These are phyloP conservation scores for Huntiella abstrusa DNA, from an alignment of 2,329 filamentous ascomycete species.

Conservation along the genomic window DNA sequence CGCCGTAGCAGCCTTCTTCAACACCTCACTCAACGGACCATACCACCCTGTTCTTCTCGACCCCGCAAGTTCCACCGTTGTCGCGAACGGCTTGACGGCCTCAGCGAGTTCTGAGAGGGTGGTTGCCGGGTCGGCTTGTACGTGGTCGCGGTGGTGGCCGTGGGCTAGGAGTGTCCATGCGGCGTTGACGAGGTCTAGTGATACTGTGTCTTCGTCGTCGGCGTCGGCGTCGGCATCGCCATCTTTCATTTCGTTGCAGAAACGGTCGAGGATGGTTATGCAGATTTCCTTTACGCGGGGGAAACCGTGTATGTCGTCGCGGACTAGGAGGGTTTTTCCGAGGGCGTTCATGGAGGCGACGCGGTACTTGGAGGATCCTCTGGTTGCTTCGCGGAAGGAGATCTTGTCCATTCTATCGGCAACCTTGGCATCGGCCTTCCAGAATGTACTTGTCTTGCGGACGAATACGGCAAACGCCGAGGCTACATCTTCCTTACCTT, in stretches of 20 bases:
- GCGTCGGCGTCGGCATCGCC: slow-evolving; percentile 47
- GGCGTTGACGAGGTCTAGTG: not conserved
- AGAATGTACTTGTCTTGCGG: slow-evolving; percentile 39
- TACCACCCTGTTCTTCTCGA: slow-evolving; percentile 36
- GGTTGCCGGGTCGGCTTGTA: slow-evolving; percentile 20
- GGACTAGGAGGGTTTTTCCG: slow-evolving; percentile 50
- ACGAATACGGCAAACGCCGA: slow-evolving; percentile 64
- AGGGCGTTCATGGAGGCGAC: slow-evolving; percentile 55
- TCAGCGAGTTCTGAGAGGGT: slow-evolving; percentile 24
- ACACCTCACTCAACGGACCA: slow-evolving; percentile 26
- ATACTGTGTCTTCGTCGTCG: slow-evolving; percentile 20
- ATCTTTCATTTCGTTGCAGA: slow-evolving; percentile 19
- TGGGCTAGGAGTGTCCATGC: slow-evolving; percentile 27
- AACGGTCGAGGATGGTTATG: no score
- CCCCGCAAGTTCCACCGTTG: slow-evolving; percentile 20
- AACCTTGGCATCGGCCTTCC: slow-evolving; percentile 31
- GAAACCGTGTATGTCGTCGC: slow-evolving; percentile 40
- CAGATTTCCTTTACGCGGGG: slow-evolving; percentile 39
- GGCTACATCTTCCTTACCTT: slow-evolving; percentile 74
- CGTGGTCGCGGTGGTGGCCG: slow-evolving; percentile 26
- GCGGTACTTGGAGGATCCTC: slow-evolving; percentile 72
- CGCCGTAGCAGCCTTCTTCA: slow-evolving; percentile 18
- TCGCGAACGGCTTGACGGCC: slow-evolving; percentile 24
- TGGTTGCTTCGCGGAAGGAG: slow-evolving; percentile 67
- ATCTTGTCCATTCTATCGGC: slow-evolving; percentile 60